phyloP scores from a whole-genome alignment of 768 basidiomycete species.

The Agaricus subrufescens region DNA sequence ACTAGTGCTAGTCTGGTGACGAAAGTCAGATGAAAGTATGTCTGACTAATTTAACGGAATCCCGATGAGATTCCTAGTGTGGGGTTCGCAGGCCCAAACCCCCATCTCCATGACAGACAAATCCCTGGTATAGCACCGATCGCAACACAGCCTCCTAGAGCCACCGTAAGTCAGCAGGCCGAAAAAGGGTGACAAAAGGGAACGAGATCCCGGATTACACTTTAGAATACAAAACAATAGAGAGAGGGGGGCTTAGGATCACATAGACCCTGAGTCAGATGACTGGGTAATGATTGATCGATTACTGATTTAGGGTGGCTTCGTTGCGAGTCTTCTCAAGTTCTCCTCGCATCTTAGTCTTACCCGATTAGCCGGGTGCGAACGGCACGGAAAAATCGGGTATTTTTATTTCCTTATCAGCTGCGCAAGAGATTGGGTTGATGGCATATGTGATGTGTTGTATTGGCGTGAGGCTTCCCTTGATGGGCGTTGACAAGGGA shows the following conservation, averaged over 20 bases:
- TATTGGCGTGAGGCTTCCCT: not conserved
- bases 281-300: not conserved
- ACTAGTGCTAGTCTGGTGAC: too few species aligned
- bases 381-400: conserved; percentile 12
- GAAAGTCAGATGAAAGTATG: too few species aligned
- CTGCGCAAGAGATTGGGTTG: not conserved
- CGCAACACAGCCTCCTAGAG: conserved; percentile 6
- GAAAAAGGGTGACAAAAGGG: conserved; percentile 2
- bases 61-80: not conserved
- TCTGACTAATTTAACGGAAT: not conserved
- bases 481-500: not conserved
- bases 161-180: conserved; percentile 7
- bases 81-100: conserved; percentile 2
- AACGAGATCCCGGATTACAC: conserved; percentile 8
- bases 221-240: not conserved
- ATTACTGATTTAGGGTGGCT: conserved; percentile 9
- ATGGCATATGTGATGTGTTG: conserved; percentile 10
- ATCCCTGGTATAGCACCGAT: conserved; percentile 4
- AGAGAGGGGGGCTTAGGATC: conserved; percentile 2
- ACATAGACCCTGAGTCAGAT: conserved; percentile 8
- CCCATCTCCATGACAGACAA: conserved; percentile 9
- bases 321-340: not conserved
- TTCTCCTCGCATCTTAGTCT: not conserved
- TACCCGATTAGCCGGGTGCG: conserved; percentile 8
- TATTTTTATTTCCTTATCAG: conserved; percentile 10